These are phyloP conservation scores for Patellifolia procumbens DNA, from an alignment of 179 eudicot genomes.

Conservation along the genomic window DNA sequence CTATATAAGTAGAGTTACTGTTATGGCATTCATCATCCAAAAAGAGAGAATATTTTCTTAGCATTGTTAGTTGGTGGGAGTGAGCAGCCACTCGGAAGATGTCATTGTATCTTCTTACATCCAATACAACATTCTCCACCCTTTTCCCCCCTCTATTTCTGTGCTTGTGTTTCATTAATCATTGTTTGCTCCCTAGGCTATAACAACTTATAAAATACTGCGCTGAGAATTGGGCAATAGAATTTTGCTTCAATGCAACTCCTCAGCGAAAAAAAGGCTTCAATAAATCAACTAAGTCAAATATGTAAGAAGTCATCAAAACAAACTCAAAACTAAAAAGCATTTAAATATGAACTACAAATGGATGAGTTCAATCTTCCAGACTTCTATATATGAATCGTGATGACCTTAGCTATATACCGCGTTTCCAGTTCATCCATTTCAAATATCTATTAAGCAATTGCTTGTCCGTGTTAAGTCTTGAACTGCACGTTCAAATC, in stretches of 20 bases:
- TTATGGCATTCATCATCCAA: too few species aligned
- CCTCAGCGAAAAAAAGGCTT: neutral
- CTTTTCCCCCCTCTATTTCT: too few species aligned
- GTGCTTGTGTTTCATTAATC: too few species aligned
- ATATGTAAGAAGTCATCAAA: neutral
- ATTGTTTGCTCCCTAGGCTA: too few species aligned
- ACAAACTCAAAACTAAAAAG: neutral
- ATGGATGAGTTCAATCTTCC: neutral
- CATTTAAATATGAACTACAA: neutral
- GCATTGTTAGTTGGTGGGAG: too few species aligned
- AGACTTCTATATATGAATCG: neutral
- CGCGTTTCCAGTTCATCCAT: neutral
- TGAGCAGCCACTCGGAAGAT: too few species aligned
- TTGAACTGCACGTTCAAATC: neutral
- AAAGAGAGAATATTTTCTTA: too few species aligned
- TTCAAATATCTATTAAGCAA: neutral
- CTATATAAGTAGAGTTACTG: too few species aligned
- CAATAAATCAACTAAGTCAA: neutral
- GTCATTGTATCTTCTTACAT: too few species aligned
- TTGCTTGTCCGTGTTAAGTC: neutral
- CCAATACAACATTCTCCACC: too few species aligned
- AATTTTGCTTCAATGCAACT: neutral
- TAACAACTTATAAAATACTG: too few species aligned
- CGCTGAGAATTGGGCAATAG: neutral
- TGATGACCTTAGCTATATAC: neutral